These are phyloP conservation scores for Penicillium sp. DNA, from an alignment of 2,329 filamentous ascomycete species.

Conservation along the genomic window DNA sequence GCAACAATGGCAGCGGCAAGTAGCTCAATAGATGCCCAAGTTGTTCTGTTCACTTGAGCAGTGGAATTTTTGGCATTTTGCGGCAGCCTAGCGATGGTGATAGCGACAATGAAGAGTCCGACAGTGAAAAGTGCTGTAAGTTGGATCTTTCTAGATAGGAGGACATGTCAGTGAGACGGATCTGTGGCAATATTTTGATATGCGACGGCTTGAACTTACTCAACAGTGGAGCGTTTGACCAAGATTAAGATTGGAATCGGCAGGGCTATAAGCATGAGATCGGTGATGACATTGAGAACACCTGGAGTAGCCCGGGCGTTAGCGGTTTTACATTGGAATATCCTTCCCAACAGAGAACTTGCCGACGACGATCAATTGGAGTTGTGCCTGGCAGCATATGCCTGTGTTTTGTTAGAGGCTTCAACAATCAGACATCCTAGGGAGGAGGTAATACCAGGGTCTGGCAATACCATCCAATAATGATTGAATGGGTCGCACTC, in stretches of 20 bases:
- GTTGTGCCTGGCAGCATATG: conserved; percentile 14
- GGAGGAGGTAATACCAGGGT: conserved; percentile 11
- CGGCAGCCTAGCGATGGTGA: conserved; percentile 16
- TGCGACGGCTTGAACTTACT: conserved; percentile 2
- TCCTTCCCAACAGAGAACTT: background rate
- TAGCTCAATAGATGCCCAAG: conserved; percentile 16
- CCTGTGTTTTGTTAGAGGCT: conserved; percentile 5
- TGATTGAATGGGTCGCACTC: conserved; percentile 18
- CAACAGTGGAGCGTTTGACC: conserved; percentile 10
- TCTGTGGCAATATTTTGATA: background rate
- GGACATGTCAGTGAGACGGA: background rate
- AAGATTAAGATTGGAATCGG: conserved; percentile 15
- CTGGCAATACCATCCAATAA: conserved; percentile 18
- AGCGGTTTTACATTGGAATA: background rate
- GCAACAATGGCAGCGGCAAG: conserved; percentile 14
- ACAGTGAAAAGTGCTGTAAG: conserved; percentile 13
- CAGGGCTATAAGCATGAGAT: conserved; percentile 16
- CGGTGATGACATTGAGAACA: conserved; percentile 15
- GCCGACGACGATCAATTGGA: conserved; percentile 19
- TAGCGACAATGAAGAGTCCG: conserved; percentile 18
- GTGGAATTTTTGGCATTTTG: conserved; percentile 11
- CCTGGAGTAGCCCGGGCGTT: background rate
- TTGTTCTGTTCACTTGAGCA: conserved; percentile 14
- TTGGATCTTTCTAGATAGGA: conserved; percentile 11
- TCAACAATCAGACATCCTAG: background rate